Evolutionary conservation across 2,329 filamentous ascomycete genomes (phyloP), one percentile per base, ranked within the genome.

Genomic region (Bertia moriformis): DNA sequence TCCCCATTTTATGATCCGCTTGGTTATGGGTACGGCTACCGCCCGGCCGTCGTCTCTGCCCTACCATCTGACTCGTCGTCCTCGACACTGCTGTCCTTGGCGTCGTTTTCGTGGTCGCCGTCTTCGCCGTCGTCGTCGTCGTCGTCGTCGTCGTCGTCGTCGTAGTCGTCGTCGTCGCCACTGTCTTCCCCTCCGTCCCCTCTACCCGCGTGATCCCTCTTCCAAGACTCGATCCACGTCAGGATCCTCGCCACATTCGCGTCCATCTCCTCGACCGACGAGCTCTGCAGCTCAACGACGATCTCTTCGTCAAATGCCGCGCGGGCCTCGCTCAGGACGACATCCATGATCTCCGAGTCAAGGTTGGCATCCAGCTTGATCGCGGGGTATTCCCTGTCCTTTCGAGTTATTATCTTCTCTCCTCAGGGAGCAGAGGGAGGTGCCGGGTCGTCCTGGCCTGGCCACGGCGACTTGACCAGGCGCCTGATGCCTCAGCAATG

Each of bases 271-370:
- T 88, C 81, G 2, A 77, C 69, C 40, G 71, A 72, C 54, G 93
- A 82, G 59, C 89, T 96, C 51, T 66, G 75, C 51, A 98, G 62
- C 59, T 94, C 87, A 18, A 96, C 83, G 27, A 98, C 81, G 48
- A 93, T 84, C 53, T 91, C 77, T 57, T 83, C 75, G 40, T 85
- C 83, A 52, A 89, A 98, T 10, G 82, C 75, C 45, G 94, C 88
- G 43, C 78, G 69, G 20, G 91, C 91, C 63, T 98, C 91, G 48
- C 94, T 81, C 15, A 93, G 66, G 41, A 98, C 64, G 18, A 96
- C 85, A 53, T 94, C 83, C 79, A 98, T 96, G 54, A 98, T 96
- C 63, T 98, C 91, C 19, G 85, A 83, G 58, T 98, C 91, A 43
- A 98, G 66, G 54, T 98, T 98, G 59, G 96, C 91, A 57, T 96